Conservation (phyloP, 768 basidiomycete species). For the Saitozyma podzolica region DNA sequence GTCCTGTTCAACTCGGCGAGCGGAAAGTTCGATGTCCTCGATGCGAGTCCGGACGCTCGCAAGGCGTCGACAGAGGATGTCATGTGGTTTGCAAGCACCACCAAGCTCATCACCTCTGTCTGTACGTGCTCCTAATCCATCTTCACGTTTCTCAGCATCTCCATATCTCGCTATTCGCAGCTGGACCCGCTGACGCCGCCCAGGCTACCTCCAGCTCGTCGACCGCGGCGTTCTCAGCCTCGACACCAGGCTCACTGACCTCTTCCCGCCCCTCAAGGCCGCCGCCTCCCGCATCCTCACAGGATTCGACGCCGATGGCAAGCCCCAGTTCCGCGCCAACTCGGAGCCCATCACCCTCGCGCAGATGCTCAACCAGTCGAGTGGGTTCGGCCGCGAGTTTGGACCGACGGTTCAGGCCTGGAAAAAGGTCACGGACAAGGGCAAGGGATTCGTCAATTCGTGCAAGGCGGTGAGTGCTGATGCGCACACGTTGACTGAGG, state of each 20-base stretch:
- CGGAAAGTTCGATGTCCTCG: conserved; percentile 31
- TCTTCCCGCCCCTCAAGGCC: conserved; percentile 20
- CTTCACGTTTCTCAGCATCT: neutral
- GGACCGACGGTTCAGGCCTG: conserved; percentile 26
- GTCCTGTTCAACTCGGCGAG: conserved; percentile 23
- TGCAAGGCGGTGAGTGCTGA: conserved; percentile 33
- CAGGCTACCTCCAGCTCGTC: conserved; percentile 35
- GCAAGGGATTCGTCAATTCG: conserved; percentile 40
- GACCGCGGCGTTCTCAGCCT: conserved; percentile 33
- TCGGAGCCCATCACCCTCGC: conserved; percentile 22
- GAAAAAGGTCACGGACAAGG: conserved; percentile 26
- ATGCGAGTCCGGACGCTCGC: conserved; percentile 1
- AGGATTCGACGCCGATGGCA: conserved; percentile 17
- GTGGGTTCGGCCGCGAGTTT: conserved; percentile 44
- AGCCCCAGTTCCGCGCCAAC: conserved; percentile 11
- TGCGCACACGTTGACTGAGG: neutral
- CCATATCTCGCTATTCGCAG: neutral
- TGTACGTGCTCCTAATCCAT: conserved; percentile 6
- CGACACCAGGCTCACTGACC: conserved; percentile 24
- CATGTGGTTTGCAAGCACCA: conserved; percentile 41
- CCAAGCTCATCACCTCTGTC: conserved; percentile 41
- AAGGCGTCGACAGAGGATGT: conserved; percentile 17
- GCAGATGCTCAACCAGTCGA: conserved; percentile 41
- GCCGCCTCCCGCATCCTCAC: conserved; percentile 22
- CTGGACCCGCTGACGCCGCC: neutral